Evolutionary conservation across 2,329 filamentous ascomycete genomes (phyloP).

Genomic region (Epichloe sp.): DNA sequence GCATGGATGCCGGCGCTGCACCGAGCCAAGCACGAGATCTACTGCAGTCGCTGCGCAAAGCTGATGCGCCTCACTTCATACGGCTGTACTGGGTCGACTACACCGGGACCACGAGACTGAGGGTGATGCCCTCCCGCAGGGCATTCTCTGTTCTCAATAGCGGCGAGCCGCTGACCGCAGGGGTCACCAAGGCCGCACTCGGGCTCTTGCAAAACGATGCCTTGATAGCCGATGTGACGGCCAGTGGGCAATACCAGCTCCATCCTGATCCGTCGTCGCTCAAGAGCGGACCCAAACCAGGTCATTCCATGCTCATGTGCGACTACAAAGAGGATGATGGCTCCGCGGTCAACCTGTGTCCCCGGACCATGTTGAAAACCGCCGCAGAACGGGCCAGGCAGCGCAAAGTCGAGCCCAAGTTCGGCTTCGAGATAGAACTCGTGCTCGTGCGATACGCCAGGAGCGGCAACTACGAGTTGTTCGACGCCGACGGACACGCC

Average conservation of each 20-base stretch:
- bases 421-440: conserved; percentile 77
- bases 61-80: conserved; percentile 33
- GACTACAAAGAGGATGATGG: conserved; percentile 50
- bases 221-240: conserved; percentile 36
- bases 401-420: conserved; percentile 43
- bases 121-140: conserved; percentile 52
- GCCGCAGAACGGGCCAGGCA: conserved; percentile 37
- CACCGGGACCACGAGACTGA: conserved; percentile 53
- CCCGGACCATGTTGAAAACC: conserved; percentile 47
- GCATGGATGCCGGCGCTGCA: not conserved
- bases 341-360: conserved; percentile 41
- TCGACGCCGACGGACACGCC: conserved; percentile 51
- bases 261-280: conserved; percentile 53
- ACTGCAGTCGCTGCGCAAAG: not conserved
- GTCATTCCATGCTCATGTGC: conserved; percentile 53
- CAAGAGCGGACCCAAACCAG: conserved; percentile 40
- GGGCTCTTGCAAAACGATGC: conserved; percentile 56
- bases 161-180: conserved; percentile 34
- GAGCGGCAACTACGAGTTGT: conserved; percentile 23
- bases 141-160: conserved; percentile 34
- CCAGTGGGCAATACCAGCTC: conserved; percentile 53
- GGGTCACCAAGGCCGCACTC: conserved; percentile 50
- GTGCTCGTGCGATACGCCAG: conserved; percentile 45
- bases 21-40: not conserved
- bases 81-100: conserved; percentile 70